Conservation (phyloP, 139 green algal genomes). For the Auxenochlorella pyrenoidosa region DNA sequence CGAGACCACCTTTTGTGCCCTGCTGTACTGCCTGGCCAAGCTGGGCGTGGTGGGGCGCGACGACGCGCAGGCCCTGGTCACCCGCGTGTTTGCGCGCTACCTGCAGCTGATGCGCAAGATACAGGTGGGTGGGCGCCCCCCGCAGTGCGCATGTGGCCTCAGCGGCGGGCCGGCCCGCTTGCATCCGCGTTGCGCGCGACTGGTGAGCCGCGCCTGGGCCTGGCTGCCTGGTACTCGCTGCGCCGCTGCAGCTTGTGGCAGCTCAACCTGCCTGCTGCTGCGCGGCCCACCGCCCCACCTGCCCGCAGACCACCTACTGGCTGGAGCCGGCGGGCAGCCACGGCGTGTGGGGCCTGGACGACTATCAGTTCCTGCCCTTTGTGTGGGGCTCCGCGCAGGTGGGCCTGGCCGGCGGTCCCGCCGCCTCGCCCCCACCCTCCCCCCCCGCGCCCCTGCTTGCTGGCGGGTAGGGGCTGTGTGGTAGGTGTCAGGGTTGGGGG, state of each 20-base stretch:
- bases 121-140: constrained; percentile 54
- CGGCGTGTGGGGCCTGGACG: constrained; percentile 98
- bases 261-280: background rate
- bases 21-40: constrained; percentile 92
- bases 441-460: too few relatives aligned
- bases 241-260: background rate
- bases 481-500: too few relatives aligned
- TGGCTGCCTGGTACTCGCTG: too few relatives aligned
- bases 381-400: constrained; percentile 85
- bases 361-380: constrained; percentile 99
- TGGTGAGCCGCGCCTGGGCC: too few relatives aligned
- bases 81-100: constrained; percentile 78
- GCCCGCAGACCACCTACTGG: constrained; percentile 86
- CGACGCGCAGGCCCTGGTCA: constrained; percentile 51
- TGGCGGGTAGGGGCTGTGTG: too few relatives aligned
- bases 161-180: too few relatives aligned
- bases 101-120: constrained; percentile 91
- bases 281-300: too few relatives aligned
- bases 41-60: constrained; percentile 77
- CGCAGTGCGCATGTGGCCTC: background rate
- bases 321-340: constrained; percentile 96
- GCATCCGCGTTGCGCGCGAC: too few relatives aligned
- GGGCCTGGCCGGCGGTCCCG: background rate
- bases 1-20: constrained; percentile 92
- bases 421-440: too few relatives aligned